A percentile compares a stretch with the other conserved stretches of the same genome.
These are phyloP conservation scores for Phytophthora sansomeana DNA, from an alignment of 352 stramenopile genomes.

Conservation along the genomic window DNA sequence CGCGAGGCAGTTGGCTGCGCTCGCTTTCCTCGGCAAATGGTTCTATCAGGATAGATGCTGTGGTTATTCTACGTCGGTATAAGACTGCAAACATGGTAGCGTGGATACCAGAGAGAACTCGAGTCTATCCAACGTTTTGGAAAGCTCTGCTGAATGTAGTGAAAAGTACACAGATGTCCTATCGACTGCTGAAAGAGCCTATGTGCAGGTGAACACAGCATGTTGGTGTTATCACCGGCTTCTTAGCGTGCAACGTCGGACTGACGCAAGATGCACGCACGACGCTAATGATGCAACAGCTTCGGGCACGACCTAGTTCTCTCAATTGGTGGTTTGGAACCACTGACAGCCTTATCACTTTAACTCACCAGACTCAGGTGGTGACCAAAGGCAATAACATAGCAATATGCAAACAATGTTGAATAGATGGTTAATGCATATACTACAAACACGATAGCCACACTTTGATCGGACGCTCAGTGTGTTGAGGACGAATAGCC, in stretches of 20 bases:
- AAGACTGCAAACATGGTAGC: conserved; percentile 2
- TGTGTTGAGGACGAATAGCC: conserved; percentile 23
- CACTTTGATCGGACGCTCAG: neutral
- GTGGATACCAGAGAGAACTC: neutral
- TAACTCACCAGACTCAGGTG: too few species aligned
- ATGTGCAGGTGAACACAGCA: neutral
- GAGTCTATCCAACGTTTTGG: neutral
- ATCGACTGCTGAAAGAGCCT: neutral
- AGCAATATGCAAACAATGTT: too few species aligned
- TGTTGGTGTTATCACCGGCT: neutral
- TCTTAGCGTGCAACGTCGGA: neutral
- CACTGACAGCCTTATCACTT: too few species aligned
- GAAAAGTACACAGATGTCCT: neutral
- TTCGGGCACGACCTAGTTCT: too few species aligned
- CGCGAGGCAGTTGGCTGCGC: neutral
- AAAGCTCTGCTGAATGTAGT: too few species aligned
- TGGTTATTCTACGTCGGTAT: conserved; percentile 5
- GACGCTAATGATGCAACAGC: neutral
- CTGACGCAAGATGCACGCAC: neutral
- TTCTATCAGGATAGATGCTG: neutral
- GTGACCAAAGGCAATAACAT: too few species aligned
- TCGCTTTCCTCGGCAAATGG: neutral
- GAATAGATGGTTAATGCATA: neutral
- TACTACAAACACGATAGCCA: conserved; percentile 1
- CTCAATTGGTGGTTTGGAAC: too few species aligned